Conservation (phyloP, 371 early-diverging fungal genomes). For the Syncephalis fuscata region DNA sequence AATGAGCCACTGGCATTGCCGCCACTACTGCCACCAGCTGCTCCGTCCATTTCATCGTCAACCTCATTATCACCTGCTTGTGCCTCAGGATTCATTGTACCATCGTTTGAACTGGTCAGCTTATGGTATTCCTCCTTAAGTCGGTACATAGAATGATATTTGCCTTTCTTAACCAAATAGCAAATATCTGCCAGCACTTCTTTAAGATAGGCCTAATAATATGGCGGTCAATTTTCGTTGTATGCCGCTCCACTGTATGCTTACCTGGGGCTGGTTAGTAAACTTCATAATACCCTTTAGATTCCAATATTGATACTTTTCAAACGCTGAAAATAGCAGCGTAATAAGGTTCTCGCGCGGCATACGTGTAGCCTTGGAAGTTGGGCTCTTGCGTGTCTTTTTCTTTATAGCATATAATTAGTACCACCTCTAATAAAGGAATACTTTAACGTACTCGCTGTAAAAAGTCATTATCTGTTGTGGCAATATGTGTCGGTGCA, state of each 20-base stretch:
- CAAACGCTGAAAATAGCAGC: slow-evolving; percentile 63
- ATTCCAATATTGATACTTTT: slow-evolving; percentile 66
- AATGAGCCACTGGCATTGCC: no score
- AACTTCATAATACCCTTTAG: slow-evolving; percentile 71
- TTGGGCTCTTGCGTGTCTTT: slow-evolving; percentile 16
- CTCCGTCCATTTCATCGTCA: no score
- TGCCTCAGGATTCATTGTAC: no score
- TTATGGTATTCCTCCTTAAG: slow-evolving; percentile 59
- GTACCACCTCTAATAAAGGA: neutral
- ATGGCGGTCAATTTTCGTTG: no score
- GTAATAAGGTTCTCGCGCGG: slow-evolving; percentile 68
- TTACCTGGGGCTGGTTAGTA: slow-evolving; percentile 46
- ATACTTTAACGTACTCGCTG: neutral
- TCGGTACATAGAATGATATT: slow-evolving; percentile 62
- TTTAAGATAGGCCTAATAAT: slow-evolving; percentile 57
- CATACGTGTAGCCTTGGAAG: slow-evolving; percentile 52
- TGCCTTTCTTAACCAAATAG: slow-evolving; percentile 64
- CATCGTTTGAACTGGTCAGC: no score
- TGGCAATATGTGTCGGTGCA: neutral
- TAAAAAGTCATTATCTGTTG: neutral
- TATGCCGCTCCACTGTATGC: no score
- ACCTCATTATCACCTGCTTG: no score
- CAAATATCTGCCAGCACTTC: slow-evolving; percentile 70
- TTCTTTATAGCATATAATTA: neutral
- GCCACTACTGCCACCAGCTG: no score